phyloP scores from a whole-genome alignment of 768 basidiomycete species.

The Tubosaeta brunneosetosa region DNA sequence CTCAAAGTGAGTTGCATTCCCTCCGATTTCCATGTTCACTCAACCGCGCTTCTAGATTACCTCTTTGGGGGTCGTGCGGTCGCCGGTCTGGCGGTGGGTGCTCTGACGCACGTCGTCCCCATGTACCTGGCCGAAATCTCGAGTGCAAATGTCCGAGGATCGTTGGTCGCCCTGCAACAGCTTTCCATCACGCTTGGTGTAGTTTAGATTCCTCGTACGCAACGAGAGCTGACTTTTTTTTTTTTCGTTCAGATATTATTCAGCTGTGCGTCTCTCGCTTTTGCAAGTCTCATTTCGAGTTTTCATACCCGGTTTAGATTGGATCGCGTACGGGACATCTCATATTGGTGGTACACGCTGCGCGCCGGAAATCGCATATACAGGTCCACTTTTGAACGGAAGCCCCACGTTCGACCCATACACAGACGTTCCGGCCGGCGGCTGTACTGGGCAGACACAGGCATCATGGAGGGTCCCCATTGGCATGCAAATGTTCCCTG shows the following conservation, averaged over 20 bases:
- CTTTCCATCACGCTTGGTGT: slow-evolving; percentile 35
- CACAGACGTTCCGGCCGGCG: slow-evolving; percentile 27
- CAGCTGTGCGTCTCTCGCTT: slow-evolving; percentile 22
- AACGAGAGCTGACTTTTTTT: background rate
- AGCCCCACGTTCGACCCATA: slow-evolving; percentile 27
- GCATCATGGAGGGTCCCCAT: slow-evolving; percentile 35
- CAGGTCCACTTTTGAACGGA: slow-evolving; percentile 29
- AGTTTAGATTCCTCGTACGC: slow-evolving; percentile 1
- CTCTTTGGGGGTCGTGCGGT: slow-evolving; percentile 30
- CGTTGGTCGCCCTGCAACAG: slow-evolving; percentile 34
- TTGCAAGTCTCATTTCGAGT: background rate
- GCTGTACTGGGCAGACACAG: slow-evolving; percentile 28
- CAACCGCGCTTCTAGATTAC: slow-evolving; percentile 11
- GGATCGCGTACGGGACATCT: slow-evolving; percentile 31
- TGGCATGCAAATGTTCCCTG: slow-evolving; percentile 36
- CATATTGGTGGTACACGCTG: slow-evolving; percentile 32
- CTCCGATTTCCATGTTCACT: background rate
- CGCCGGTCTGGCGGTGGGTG: slow-evolving; percentile 15
- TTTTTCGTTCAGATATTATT: slow-evolving; percentile 22
- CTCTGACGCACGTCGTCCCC: slow-evolving; percentile 22
- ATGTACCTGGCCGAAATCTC: slow-evolving; percentile 39
- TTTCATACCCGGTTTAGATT: slow-evolving; percentile 17
- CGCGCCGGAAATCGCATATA: slow-evolving; percentile 26
- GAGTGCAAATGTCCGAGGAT: slow-evolving; percentile 35
- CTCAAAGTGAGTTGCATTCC: slow-evolving; percentile 8